A percentile compares a stretch with the other conserved stretches of the same genome.
phyloP scores from a whole-genome alignment of 2,329 filamentous ascomycete species.

The Venturia aucupariae region DNA sequence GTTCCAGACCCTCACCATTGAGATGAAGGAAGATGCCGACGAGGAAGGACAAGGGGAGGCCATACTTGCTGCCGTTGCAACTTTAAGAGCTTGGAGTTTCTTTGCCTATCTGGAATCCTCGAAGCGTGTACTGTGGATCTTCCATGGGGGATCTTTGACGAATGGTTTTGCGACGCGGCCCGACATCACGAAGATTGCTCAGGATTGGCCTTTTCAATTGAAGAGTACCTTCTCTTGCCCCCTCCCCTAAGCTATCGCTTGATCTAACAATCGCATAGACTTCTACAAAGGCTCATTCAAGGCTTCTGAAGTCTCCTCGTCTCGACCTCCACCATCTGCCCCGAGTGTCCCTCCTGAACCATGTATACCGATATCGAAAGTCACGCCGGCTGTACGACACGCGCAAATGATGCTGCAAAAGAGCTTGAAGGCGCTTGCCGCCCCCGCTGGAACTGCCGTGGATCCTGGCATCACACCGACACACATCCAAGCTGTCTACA shows the following conservation, averaged over 20 bases:
- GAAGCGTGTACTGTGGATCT: conserved; percentile 4
- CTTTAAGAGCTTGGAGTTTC: conserved; percentile 3
- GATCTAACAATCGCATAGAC: neutral
- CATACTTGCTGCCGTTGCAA: neutral
- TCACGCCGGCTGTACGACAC: conserved; percentile 5
- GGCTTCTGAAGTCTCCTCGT: neutral
- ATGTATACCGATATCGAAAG: neutral
- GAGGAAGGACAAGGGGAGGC: neutral
- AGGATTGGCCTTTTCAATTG: conserved; percentile 6
- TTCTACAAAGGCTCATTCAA: conserved; percentile 3
- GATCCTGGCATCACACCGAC: neutral
- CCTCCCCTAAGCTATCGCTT: neutral
- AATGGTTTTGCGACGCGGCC: conserved; percentile 1
- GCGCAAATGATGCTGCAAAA: conserved; percentile 1
- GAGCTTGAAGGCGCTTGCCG: neutral
- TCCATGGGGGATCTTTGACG: neutral
- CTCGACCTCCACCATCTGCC: neutral
- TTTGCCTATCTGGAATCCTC: conserved; percentile 9
- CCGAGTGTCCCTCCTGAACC: neutral
- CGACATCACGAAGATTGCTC: neutral
- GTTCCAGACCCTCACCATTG: conserved; percentile 7
- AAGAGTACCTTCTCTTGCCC: neutral
- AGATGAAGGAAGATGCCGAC: neutral
- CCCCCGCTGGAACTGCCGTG: neutral
- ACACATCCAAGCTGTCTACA: neutral